Percentiles rank a stretch among this genome's conserved stretches.
These are phyloP conservation scores for Crithidia brevicula DNA, from an alignment of 208 protist species.

Conservation along the genomic window DNA sequence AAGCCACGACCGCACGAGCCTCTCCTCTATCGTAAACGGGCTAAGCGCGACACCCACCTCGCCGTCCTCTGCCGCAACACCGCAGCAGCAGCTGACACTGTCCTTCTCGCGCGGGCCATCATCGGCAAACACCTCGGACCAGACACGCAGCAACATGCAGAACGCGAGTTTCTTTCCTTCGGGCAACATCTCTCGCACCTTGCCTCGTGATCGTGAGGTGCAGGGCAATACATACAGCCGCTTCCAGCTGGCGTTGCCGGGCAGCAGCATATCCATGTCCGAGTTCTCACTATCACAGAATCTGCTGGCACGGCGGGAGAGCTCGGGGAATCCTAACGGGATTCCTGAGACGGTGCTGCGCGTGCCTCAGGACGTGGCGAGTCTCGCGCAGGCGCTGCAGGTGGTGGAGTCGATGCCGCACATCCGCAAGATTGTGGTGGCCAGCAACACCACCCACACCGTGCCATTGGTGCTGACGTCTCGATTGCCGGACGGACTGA, in stretches of 20 bases:
- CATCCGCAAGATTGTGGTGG: constrained; percentile 68
- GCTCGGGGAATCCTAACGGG: constrained; percentile 11
- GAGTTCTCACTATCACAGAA: constrained; percentile 43
- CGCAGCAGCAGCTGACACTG: constrained; percentile 43
- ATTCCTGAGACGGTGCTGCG: constrained; percentile 43
- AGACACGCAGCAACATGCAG: constrained; percentile 32
- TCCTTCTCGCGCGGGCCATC: constrained; percentile 44
- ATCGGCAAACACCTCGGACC: constrained; percentile 26
- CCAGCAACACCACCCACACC: constrained; percentile 51
- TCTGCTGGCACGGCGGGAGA: constrained; percentile 11
- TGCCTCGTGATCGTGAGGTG: constrained; percentile 28
- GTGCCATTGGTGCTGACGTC: constrained; percentile 52
- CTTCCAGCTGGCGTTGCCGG: constrained; percentile 37
- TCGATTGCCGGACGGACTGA: constrained; percentile 65
- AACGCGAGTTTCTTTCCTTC: constrained; percentile 38
- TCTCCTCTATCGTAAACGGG: constrained; percentile 31
- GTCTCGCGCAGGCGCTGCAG: constrained; percentile 47
- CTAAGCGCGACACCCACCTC: constrained; percentile 20
- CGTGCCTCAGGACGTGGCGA: constrained; percentile 67
- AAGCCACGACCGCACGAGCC: constrained; percentile 54
- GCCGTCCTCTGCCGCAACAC: constrained; percentile 11
- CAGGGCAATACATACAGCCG: constrained; percentile 31
- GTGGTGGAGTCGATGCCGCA: constrained; percentile 50
- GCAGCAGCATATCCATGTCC: constrained; percentile 46
- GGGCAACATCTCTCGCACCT: constrained; percentile 12